Evolutionary conservation across 2,329 filamentous ascomycete genomes (phyloP).

Genomic region (Colletotrichum incanum): DNA sequence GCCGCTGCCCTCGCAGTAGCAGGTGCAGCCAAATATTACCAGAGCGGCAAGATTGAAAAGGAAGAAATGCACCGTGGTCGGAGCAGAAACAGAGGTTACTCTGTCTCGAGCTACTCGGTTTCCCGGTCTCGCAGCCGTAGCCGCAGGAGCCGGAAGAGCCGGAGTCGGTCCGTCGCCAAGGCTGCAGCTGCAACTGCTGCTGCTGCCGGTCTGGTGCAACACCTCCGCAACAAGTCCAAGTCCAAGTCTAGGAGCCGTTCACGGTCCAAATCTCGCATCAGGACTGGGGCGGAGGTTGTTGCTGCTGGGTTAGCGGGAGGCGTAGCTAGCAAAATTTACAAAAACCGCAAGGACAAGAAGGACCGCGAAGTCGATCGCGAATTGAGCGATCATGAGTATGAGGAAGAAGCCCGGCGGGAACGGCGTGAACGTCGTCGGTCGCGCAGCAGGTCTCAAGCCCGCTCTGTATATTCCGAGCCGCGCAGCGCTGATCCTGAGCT

Average conservation of each 20-base stretch:
- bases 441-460: conserved; percentile 68
- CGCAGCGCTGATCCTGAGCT: conserved; percentile 74
- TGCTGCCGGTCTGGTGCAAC: conserved; percentile 71
- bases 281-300: conserved; percentile 73
- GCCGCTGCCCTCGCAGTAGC: conserved; percentile 76
- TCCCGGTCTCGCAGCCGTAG: conserved; percentile 61
- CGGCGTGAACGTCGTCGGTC: conserved; percentile 46
- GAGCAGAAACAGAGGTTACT: conserved; percentile 63
- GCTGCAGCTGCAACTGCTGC: conserved; percentile 72
- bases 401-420: conserved; percentile 42
- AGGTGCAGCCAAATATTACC: conserved; percentile 76
- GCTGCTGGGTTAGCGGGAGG: conserved; percentile 74
- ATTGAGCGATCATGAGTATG: conserved; percentile 53
- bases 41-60: conserved; percentile 72
- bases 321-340: conserved; percentile 73
- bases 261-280: conserved; percentile 63
- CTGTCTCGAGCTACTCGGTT: conserved; percentile 51
- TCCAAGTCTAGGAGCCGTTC: conserved; percentile 53
- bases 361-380: conserved; percentile 59
- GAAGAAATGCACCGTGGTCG: conserved; percentile 73
- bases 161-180: conserved; percentile 69
- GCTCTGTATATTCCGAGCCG: conserved; percentile 66
- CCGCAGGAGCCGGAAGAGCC: conserved; percentile 55
- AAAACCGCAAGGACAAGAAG: conserved; percentile 74
- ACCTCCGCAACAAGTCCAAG: conserved; percentile 64